Conservation (phyloP, 1,139 yeast species). For the Candida buenavistaensis region DNA sequence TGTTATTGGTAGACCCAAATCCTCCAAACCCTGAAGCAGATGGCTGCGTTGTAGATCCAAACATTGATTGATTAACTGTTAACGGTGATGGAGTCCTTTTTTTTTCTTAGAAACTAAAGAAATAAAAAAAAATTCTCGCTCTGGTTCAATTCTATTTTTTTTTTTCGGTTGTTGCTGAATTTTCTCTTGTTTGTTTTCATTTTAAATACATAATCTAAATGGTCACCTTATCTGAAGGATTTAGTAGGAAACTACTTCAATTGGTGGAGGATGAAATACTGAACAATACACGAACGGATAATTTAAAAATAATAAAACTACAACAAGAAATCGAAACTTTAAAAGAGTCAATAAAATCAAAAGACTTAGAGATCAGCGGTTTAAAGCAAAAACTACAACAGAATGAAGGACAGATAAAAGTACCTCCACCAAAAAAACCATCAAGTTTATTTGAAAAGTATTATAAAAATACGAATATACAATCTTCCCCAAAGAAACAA, state of each 20-base stretch:
- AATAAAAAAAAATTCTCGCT: conserved; percentile 4
- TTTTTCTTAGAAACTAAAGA: neutral
- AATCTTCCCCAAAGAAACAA: conserved; percentile 12
- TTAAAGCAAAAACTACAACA: conserved; percentile 1
- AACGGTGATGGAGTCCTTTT: conserved; percentile 2
- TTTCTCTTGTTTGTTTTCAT: too few relatives aligned
- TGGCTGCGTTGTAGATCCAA: conserved; percentile 17
- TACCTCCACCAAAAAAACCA: neutral
- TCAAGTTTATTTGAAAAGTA: neutral
- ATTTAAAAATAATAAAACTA: conserved; percentile 1
- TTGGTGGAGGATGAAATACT: conserved; percentile 7
- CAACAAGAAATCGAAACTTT: conserved; percentile 3
- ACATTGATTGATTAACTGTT: conserved; percentile 13
- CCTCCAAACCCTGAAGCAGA: conserved; percentile 19
- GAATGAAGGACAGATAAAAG: neutral
- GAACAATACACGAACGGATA: neutral
- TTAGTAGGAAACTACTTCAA: conserved; percentile 2
- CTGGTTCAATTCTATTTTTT: neutral
- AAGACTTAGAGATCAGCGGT: conserved; percentile 8
- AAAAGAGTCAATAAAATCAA: neutral
- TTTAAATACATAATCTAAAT: too few relatives aligned
- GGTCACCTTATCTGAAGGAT: conserved; percentile 7
- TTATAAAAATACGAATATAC: neutral
- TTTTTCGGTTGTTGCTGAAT: neutral
- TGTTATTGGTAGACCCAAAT: conserved; percentile 19